Percentiles rank a stretch among this genome's conserved stretches.
phyloP scores from a whole-genome alignment of 331 rosid genomes.

The Telfairia occidentalis region DNA sequence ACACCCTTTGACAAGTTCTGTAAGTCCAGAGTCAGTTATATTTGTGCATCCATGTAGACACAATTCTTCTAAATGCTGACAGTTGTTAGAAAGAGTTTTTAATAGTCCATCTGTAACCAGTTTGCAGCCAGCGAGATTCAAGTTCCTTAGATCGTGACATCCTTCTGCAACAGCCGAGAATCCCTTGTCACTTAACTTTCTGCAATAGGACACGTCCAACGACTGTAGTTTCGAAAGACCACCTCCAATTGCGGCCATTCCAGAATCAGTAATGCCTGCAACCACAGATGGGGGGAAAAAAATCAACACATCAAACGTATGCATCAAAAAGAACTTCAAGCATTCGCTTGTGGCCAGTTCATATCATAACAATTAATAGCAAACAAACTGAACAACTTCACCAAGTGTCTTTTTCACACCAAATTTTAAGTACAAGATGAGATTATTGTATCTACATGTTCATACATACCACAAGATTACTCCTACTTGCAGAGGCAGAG shows the following conservation, averaged over 20 bases:
- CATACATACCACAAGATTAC: not conserved
- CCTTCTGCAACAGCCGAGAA: conserved; percentile 70
- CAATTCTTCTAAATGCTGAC: conserved; percentile 55
- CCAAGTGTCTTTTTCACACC: not conserved
- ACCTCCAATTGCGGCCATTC: conserved; percentile 56
- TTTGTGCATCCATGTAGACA: conserved; percentile 65
- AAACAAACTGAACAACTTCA: not conserved
- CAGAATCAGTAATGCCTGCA: conserved; percentile 71
- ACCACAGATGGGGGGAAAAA: conserved; percentile 1
- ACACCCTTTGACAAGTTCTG: conserved; percentile 59
- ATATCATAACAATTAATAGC: not conserved
- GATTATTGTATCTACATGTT: not conserved
- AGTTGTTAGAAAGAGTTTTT: conserved; percentile 52
- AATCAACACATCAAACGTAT: conserved; percentile 4
- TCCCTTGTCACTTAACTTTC: conserved; percentile 74
- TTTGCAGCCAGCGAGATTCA: conserved; percentile 74
- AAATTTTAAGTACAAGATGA: not conserved
- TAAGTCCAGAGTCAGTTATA: conserved; percentile 58
- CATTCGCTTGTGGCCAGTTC: not conserved
- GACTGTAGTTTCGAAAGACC: conserved; percentile 60
- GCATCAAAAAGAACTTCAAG: not conserved
- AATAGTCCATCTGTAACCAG: conserved; percentile 42
- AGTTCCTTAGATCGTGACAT: conserved; percentile 42
- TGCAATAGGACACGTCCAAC: conserved; percentile 79
- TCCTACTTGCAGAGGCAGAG: not conserved